phyloP scores from a whole-genome alignment of 129 eudicot species.

The Apium graveolens region DNA sequence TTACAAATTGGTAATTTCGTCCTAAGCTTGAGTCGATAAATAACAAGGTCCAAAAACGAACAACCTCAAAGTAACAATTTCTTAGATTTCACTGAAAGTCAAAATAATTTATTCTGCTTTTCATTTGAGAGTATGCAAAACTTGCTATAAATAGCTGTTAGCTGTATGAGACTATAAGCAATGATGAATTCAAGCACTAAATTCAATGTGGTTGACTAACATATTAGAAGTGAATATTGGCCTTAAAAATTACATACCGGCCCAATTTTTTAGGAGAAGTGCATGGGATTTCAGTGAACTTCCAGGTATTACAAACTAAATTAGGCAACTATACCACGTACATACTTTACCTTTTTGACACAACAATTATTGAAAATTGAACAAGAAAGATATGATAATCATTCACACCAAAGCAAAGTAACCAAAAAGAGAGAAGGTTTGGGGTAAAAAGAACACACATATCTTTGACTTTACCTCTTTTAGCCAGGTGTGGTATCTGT shows the following conservation, averaged over 20 bases:
- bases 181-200: not conserved
- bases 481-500: slow-evolving; percentile 92
- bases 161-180: not conserved
- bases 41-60: not conserved
- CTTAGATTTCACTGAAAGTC: not conserved
- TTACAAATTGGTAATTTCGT: not conserved
- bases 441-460: not conserved
- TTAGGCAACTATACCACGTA: not conserved
- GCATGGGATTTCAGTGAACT: not conserved
- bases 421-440: not conserved
- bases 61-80: not conserved
- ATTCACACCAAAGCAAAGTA: not conserved
- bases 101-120: not conserved
- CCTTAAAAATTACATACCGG: not conserved
- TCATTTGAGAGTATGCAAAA: not conserved
- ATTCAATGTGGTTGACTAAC: not conserved
- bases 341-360: not conserved
- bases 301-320: not conserved
- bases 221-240: not conserved
- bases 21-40: not conserved
- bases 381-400: not conserved
- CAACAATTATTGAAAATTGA: not conserved
- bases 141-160: not conserved
- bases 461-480: slow-evolving; percentile 56
- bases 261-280: not conserved